phyloP scores from a whole-genome alignment of 1,284 basidiomycete genomes.

The Malassezia brasiliensis region DNA sequence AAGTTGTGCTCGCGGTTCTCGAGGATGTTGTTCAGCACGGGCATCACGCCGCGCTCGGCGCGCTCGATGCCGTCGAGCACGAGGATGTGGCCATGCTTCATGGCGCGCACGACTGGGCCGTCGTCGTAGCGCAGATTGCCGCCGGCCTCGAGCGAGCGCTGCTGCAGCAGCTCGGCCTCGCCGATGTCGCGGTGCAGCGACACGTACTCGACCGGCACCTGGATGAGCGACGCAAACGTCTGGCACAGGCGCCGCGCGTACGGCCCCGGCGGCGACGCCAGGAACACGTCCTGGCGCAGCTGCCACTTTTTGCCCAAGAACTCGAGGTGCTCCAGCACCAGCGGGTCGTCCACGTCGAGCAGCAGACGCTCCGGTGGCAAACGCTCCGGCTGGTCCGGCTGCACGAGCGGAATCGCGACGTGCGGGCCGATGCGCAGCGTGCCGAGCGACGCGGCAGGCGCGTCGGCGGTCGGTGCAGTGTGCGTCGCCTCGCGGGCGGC shows the following conservation, averaged over 20 bases:
- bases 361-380: slow-evolving; percentile 35
- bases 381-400: slow-evolving; percentile 27
- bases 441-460: slow-evolving; percentile 18
- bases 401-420: slow-evolving; percentile 39
- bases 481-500: not conserved
- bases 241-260: slow-evolving; percentile 48
- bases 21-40: slow-evolving; percentile 49
- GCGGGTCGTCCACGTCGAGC: slow-evolving; percentile 38
- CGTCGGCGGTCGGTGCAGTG: not conserved
- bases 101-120: slow-evolving; percentile 47
- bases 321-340: slow-evolving; percentile 43
- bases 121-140: slow-evolving; percentile 46
- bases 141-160: slow-evolving; percentile 37
- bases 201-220: slow-evolving; percentile 47
- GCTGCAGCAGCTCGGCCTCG: slow-evolving; percentile 49
- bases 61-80: slow-evolving; percentile 49
- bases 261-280: slow-evolving; percentile 46
- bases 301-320: slow-evolving; percentile 46
- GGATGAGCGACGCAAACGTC: slow-evolving; percentile 47
- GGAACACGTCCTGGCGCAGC: slow-evolving; percentile 44
- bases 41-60: slow-evolving; percentile 46
- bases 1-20: slow-evolving; percentile 48
- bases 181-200: slow-evolving; percentile 49
- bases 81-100: slow-evolving; percentile 48
- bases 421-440: slow-evolving; percentile 39